Evolutionary conservation across 345 rosid genomes (phyloP).

Genomic region (Lepidium sativum): DNA sequence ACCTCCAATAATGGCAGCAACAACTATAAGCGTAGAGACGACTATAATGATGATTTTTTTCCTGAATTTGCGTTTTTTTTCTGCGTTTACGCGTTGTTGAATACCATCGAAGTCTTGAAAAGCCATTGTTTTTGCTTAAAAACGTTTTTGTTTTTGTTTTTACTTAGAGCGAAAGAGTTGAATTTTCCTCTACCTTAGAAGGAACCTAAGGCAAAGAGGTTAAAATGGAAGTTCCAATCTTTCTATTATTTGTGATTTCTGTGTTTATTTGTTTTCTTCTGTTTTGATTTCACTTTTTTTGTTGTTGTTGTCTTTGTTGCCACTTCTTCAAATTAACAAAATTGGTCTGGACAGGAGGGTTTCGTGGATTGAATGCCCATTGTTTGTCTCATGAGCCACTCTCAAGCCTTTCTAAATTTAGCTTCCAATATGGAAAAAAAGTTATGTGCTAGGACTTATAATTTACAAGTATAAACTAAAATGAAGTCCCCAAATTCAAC

Average conservation of each 20-base stretch:
- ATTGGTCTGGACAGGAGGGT: constrained; percentile 48
- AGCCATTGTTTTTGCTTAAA: constrained; percentile 36
- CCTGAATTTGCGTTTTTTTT: constrained; percentile 45
- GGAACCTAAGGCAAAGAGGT: constrained; percentile 47
- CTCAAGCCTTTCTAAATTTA: constrained; percentile 8
- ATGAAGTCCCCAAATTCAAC: not conserved
- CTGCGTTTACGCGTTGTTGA: constrained; percentile 53
- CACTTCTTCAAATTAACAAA: not conserved
- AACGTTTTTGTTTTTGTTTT: not conserved
- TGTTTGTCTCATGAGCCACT: constrained; percentile 9
- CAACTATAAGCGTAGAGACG: constrained; percentile 28
- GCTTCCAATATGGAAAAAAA: not conserved
- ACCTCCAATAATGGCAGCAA: constrained; percentile 32
- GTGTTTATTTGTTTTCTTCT: not conserved
- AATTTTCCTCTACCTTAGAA: constrained; percentile 47
- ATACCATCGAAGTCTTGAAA: constrained; percentile 80
- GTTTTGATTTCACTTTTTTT: constrained; percentile 15
- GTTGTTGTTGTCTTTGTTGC: not conserved
- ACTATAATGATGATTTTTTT: constrained; percentile 35
- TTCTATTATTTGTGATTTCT: not conserved
- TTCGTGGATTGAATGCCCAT: constrained; percentile 36
- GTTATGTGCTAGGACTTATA: not conserved
- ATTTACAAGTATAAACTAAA: not conserved
- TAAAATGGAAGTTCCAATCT: not conserved
- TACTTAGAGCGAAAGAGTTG: constrained; percentile 24